phyloP scores from a whole-genome alignment of 148 eudicot species.

The Fagopyrum homotropicum region DNA sequence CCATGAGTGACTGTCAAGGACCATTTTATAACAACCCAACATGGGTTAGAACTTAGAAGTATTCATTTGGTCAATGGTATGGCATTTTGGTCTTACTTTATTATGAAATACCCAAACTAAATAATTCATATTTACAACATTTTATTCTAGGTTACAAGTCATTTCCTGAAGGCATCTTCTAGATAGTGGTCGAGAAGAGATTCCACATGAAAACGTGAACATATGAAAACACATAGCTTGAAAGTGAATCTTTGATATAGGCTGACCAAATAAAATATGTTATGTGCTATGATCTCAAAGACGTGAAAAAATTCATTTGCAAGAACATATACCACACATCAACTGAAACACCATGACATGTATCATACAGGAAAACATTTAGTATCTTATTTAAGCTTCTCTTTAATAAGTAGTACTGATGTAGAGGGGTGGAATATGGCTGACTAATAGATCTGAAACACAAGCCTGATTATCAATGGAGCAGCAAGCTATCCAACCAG shows the following conservation, averaged over 20 bases:
- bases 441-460: not conserved
- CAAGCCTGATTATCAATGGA: not conserved
- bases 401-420: not conserved
- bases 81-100: not conserved
- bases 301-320: not conserved
- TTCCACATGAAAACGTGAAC: not conserved
- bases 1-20: constrained; percentile 9
- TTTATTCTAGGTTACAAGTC: constrained; percentile 3
- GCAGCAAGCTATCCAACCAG: not conserved
- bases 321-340: constrained; percentile 2
- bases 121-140: not conserved
- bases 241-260: not conserved
- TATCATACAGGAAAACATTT: not conserved
- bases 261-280: not conserved
- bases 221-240: not conserved
- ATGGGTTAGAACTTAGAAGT: constrained; percentile 4
- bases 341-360: not conserved
- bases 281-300: not conserved
- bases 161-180: not conserved
- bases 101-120: not conserved
- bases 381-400: not conserved
- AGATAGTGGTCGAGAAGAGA: not conserved
- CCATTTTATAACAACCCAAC: not conserved
- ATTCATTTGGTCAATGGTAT: constrained; percentile 1
- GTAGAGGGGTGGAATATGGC: not conserved